Base-by-base conservation (phyloP, 2,329 filamentous ascomycete genomes). In the Stylonectria norvegica region DNA sequence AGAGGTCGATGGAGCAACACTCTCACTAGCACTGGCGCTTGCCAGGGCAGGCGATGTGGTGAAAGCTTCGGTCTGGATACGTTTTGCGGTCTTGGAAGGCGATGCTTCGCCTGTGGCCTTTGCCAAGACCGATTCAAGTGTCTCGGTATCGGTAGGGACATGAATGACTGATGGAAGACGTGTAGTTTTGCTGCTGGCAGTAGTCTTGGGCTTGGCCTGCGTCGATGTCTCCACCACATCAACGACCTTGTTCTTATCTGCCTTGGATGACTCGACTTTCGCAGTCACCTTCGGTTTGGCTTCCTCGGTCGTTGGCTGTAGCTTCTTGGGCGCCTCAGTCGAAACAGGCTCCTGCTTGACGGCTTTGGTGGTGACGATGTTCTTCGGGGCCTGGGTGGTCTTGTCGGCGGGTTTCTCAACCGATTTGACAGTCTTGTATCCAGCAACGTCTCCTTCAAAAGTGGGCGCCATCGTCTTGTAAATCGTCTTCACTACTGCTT, bases 401-500 rank as follows among this genome's bases (percentile, higher is more conserved):
- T 36, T 37, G 12, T 30, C 28, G 18, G 39, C 17, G 5, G 29
- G 23, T 31, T 32, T 40, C 28, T 47, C 41, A 6, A 49, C 30
- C 5, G 38, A 32, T 23, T 48, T 16, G 8, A 67, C 34, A 5
- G 69, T 72, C 22, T 61, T 61, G 40, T 67, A 72, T 18, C 70
- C 70, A 36, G 67, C 70, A 40, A 73, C 58, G 5, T 59, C 54
- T n/a, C 68, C 70, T 23, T 61, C 57, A 25, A 72, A 72, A 4
- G 62, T 68, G 10, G 64, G 55, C 5, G 56, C 49, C 56, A 70
- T 45, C 25, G 70, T 73, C 35, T 64, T 62, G 50, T 67, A 72
- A 15, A 72, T 60, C 14, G 66, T 69, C 11, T 53, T 55, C 22
- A 63, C 51, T 29, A 67, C 55, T 14, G 62, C 66, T 50, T 50